A percentile compares a stretch with the other conserved stretches of the same genome.
These are phyloP conservation scores for Fonsecaea pedrosoi DNA, from an alignment of 2,329 filamentous ascomycete species.

Conservation along the genomic window DNA sequence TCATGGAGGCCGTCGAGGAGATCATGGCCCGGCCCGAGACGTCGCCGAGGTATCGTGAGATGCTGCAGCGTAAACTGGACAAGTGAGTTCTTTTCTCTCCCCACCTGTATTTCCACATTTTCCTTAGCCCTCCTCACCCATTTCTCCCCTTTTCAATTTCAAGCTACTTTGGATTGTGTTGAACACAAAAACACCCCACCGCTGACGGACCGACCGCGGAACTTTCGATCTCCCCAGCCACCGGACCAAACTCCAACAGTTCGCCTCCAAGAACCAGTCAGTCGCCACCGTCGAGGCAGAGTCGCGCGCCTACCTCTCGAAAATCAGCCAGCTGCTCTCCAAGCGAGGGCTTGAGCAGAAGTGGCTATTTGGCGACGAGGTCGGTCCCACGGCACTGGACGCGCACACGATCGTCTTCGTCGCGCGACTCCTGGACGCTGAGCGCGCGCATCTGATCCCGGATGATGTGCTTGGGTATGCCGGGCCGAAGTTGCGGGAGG, in stretches of 20 bases:
- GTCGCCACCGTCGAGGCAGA: slow-evolving; percentile 14
- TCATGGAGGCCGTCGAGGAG: slow-evolving; percentile 17
- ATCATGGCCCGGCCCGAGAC: slow-evolving; percentile 8
- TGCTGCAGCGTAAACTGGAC: slow-evolving; percentile 16
- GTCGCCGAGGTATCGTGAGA: slow-evolving; percentile 10
- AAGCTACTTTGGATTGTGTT: background rate
- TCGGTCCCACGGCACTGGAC: slow-evolving; percentile 27
- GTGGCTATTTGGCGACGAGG: slow-evolving; percentile 23
- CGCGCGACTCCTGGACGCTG: slow-evolving; percentile 23
- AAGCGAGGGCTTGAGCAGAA: background rate
- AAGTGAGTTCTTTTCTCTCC: background rate
- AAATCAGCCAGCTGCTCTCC: slow-evolving; percentile 8
- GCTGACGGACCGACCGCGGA: no score
- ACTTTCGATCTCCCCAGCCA: slow-evolving; percentile 1
- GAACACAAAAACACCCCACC: background rate
- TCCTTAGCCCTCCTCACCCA: no score
- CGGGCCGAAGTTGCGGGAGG: slow-evolving; percentile 3
- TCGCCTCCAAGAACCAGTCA: slow-evolving; percentile 1
- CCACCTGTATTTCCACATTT: no score
- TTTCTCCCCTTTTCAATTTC: background rate
- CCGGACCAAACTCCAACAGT: background rate
- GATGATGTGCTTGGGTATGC: slow-evolving; percentile 17
- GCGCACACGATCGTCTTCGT: slow-evolving; percentile 25
- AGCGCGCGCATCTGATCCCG: slow-evolving; percentile 13
- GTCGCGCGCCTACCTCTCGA: slow-evolving; percentile 11